Percentiles rank a stretch among this genome's conserved stretches.
These are phyloP conservation scores for Aspergillus panamensis DNA, from an alignment of 495 filamentous ascomycete species.

Conservation along the genomic window DNA sequence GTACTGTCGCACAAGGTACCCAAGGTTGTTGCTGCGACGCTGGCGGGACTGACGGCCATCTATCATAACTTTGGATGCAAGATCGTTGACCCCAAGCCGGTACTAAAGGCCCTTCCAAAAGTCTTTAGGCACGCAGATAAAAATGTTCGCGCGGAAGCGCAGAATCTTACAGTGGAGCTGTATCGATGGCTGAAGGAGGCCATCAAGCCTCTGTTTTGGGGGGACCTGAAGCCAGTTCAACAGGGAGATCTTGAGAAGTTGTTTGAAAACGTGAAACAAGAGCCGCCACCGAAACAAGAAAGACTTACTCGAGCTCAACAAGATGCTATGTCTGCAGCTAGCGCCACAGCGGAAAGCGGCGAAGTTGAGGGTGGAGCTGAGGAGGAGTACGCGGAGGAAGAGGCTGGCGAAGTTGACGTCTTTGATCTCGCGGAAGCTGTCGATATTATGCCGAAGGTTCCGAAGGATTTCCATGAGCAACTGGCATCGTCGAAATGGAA, in stretches of 20 bases:
- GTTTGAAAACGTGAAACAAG: conserved; percentile 89
- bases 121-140: conserved; percentile 96
- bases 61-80: conserved; percentile 94
- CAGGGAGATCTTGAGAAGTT: conserved; percentile 91
- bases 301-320: conserved; percentile 86
- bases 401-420: conserved; percentile 67
- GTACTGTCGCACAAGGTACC: conserved; percentile 86
- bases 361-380: conserved; percentile 47
- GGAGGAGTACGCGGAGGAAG: conserved; percentile 64
- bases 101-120: conserved; percentile 87
- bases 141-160: conserved; percentile 93
- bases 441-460: conserved; percentile 80
- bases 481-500: conserved; percentile 94
- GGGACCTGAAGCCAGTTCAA: conserved; percentile 91
- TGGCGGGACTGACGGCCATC: conserved; percentile 74
- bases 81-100: conserved; percentile 91
- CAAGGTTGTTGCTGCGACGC: conserved; percentile 84
- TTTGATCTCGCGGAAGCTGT: conserved; percentile 91
- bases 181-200: conserved; percentile 97
- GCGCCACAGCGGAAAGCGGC: conserved; percentile 54
- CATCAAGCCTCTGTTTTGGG: conserved; percentile 98
- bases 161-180: conserved; percentile 86
- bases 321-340: conserved; percentile 68
- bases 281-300: conserved; percentile 84
- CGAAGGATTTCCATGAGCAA: conserved; percentile 75